phyloP scores from a whole-genome alignment of 805 yeast species.

The Candida alai region DNA sequence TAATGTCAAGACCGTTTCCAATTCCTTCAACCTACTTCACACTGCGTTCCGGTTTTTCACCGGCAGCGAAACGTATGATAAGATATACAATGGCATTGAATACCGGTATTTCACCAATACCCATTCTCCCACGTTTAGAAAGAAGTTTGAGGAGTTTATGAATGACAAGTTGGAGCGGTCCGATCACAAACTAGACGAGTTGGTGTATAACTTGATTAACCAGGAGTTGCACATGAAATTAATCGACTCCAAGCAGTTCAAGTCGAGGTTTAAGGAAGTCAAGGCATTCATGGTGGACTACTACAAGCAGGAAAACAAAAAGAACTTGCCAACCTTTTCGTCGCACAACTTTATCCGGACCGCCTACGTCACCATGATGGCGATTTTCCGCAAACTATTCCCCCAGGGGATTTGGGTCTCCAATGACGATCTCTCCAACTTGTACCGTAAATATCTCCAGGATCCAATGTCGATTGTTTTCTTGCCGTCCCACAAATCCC shows the following conservation, averaged over 20 bases:
- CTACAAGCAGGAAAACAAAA: constrained; percentile 32
- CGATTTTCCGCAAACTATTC: constrained; percentile 32
- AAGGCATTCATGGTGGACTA: constrained; percentile 36
- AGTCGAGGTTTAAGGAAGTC: constrained; percentile 30
- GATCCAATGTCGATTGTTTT: constrained; percentile 45
- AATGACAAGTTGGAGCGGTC: constrained; percentile 25
- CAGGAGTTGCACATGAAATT: constrained; percentile 36
- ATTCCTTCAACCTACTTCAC: constrained; percentile 23
- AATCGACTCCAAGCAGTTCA: constrained; percentile 30
- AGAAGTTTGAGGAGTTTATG: constrained; percentile 27
- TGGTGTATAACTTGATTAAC: constrained; percentile 31
- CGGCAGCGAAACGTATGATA: constrained; percentile 20
- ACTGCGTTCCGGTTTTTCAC: constrained; percentile 30
- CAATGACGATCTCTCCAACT: constrained; percentile 22
- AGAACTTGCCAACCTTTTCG: constrained; percentile 33
- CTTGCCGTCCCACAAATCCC: constrained; percentile 61
- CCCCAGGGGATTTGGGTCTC: constrained; percentile 42
- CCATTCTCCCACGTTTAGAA: constrained; percentile 23
- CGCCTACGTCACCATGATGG: constrained; percentile 37
- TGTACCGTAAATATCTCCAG: constrained; percentile 29
- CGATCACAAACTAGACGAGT: constrained; percentile 33
- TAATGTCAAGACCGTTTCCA: constrained; percentile 22
- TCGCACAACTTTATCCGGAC: constrained; percentile 24
- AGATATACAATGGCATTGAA: constrained; percentile 32
- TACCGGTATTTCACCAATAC: constrained; percentile 32